Conservation (phyloP, 371 early-diverging fungal species). For the Rhizopus arrhizus region DNA sequence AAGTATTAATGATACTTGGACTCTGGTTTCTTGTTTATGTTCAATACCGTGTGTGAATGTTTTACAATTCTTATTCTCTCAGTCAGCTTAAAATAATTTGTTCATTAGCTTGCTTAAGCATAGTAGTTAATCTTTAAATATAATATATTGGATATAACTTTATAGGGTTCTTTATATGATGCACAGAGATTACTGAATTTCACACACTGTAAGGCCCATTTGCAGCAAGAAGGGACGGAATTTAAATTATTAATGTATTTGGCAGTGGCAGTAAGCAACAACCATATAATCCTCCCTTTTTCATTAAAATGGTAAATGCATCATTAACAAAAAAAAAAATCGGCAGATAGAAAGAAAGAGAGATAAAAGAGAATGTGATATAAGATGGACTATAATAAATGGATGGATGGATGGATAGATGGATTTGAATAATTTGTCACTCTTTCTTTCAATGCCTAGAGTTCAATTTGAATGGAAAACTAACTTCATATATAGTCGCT, state of each 20-base stretch:
- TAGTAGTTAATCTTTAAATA: no score
- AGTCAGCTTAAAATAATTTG: no score
- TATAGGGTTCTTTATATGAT: no score
- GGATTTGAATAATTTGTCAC: conserved; percentile 3
- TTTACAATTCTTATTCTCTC: no score
- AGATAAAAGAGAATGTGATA: background rate
- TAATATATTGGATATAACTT: no score
- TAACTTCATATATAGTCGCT: conserved; percentile 65
- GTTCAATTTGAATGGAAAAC: background rate
- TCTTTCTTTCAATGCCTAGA: background rate
- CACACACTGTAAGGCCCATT: no score
- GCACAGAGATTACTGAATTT: no score
- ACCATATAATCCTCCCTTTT: conserved; percentile 2
- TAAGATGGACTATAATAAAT: background rate
- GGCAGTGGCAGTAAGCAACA: background rate
- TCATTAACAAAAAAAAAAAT: background rate
- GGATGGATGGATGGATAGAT: conserved; percentile 26
- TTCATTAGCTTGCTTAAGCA: no score
- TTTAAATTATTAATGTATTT: background rate
- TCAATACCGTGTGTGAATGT: no score
- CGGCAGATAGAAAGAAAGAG: conserved; percentile 2
- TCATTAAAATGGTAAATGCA: conserved; percentile 9
- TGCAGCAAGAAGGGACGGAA: no score
- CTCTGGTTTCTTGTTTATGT: no score
- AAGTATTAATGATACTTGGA: no score